phyloP scores from a whole-genome alignment of 2,329 filamentous ascomycete species.

The Sporothrix brasiliensis region DNA sequence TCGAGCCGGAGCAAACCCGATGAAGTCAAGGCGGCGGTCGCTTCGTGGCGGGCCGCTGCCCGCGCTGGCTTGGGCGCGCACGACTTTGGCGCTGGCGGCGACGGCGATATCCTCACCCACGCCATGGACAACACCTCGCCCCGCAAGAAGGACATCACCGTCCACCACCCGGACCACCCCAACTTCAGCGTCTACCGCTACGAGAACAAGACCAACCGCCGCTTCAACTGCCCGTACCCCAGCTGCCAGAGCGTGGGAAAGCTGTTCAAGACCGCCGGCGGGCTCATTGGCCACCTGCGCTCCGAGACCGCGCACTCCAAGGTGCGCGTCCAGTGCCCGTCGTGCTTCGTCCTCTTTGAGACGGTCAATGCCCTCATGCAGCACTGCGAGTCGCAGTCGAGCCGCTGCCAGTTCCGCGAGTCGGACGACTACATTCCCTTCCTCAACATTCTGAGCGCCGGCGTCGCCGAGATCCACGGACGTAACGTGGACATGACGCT shows the following conservation, averaged over 20 bases:
- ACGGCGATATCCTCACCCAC: neutral
- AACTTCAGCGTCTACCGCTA: constrained; percentile 54
- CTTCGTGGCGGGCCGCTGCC: neutral
- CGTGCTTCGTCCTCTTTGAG: constrained; percentile 49
- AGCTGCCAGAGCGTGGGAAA: constrained; percentile 51
- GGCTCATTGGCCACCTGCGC: constrained; percentile 50
- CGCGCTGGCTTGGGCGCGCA: neutral
- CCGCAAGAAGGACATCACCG: neutral
- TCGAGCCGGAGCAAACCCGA: neutral
- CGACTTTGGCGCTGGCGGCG: neutral
- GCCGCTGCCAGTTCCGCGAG: constrained; percentile 50
- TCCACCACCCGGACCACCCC: constrained; percentile 28
- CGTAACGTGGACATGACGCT: constrained; percentile 43
- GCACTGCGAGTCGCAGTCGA: constrained; percentile 53
- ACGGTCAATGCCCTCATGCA: constrained; percentile 49
- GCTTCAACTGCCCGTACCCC: constrained; percentile 58
- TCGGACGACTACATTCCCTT: constrained; percentile 46
- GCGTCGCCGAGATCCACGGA: constrained; percentile 45
- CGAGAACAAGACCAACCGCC: constrained; percentile 47
- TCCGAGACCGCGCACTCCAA: constrained; percentile 47
- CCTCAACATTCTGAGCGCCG: constrained; percentile 47
- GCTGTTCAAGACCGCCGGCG: constrained; percentile 43
- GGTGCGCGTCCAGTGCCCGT: constrained; percentile 48
- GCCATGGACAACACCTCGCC: neutral
- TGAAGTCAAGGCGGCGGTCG: neutral